A percentile compares a stretch with the other conserved stretches of the same genome.
phyloP scores from a whole-genome alignment of 345 rosid genomes.

The Eucalyptus shirleyi region DNA sequence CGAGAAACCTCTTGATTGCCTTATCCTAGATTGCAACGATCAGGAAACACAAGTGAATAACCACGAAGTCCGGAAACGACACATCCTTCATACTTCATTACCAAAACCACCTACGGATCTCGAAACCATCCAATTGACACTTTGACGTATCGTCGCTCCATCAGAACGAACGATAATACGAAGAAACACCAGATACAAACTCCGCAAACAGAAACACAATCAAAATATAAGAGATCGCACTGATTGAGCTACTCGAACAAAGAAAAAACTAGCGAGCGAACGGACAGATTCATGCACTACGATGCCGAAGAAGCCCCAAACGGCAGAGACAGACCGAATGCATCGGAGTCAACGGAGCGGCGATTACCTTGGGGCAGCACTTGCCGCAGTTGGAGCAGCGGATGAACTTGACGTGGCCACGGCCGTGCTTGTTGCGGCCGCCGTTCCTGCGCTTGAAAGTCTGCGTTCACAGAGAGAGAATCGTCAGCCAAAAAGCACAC shows the following conservation, averaged over 20 bases:
- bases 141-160: neutral
- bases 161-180: neutral
- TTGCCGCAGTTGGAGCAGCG: conserved; percentile 98
- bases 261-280: neutral
- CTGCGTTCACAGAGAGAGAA: conserved; percentile 6
- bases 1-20: conserved; percentile 78
- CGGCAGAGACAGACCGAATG: neutral
- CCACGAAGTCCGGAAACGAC: neutral
- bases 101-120: neutral
- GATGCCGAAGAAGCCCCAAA: neutral
- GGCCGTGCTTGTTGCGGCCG: conserved; percentile 94
- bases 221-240: neutral
- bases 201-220: neutral
- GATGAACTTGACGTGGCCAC: conserved; percentile 80
- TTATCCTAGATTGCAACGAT: conserved; percentile 32
- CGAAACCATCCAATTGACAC: neutral
- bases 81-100: neutral
- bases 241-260: neutral
- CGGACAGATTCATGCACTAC: neutral
- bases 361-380: conserved; percentile 71
- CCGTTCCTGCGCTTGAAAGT: conserved; percentile 94
- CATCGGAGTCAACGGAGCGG: neutral
- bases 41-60: neutral
- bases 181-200: neutral
- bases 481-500: neutral